A percentile compares a stretch with the other conserved stretches of the same genome.
phyloP scores from a whole-genome alignment of 2,329 filamentous ascomycete species.

The Nemania serpens region DNA sequence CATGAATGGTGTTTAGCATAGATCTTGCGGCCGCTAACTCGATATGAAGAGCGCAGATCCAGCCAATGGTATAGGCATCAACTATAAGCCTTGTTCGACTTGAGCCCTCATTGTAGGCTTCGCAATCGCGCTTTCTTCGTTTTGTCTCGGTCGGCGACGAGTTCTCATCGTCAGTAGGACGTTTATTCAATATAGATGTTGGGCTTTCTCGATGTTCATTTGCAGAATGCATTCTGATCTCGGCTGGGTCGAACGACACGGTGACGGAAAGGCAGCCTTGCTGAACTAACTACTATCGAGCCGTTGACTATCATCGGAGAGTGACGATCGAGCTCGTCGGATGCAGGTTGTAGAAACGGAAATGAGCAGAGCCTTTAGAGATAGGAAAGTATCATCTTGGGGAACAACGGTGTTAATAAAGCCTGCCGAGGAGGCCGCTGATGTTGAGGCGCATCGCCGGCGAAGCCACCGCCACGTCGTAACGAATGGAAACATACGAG shows the following conservation, averaged over 20 bases:
- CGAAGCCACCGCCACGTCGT: slow-evolving; percentile 7
- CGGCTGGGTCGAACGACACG: neutral
- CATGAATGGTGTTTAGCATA: slow-evolving; percentile 40
- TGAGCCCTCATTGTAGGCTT: slow-evolving; percentile 1
- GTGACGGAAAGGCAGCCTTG: neutral
- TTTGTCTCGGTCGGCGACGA: neutral
- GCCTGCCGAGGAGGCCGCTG: neutral
- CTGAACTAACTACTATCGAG: neutral
- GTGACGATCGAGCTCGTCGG: neutral
- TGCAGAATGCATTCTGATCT: neutral
- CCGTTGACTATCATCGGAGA: neutral
- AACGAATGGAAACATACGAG: neutral
- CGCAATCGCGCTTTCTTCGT: slow-evolving; percentile 5
- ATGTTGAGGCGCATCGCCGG: neutral
- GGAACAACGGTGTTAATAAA: too few relatives aligned
- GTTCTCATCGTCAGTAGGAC: neutral
- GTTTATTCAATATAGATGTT: neutral
- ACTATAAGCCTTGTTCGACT: neutral
- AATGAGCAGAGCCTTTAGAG: neutral
- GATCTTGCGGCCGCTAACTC: slow-evolving; percentile 39
- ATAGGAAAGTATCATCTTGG: too few relatives aligned
- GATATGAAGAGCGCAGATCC: slow-evolving; percentile 42
- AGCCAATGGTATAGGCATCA: slow-evolving; percentile 40
- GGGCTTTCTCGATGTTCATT: neutral
- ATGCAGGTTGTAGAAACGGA: neutral